Percentiles rank a stretch among this genome's conserved stretches.
Evolutionary conservation across 148 eudicot genomes (phyloP).

Genomic region (Vaccinium myrtillus): DNA sequence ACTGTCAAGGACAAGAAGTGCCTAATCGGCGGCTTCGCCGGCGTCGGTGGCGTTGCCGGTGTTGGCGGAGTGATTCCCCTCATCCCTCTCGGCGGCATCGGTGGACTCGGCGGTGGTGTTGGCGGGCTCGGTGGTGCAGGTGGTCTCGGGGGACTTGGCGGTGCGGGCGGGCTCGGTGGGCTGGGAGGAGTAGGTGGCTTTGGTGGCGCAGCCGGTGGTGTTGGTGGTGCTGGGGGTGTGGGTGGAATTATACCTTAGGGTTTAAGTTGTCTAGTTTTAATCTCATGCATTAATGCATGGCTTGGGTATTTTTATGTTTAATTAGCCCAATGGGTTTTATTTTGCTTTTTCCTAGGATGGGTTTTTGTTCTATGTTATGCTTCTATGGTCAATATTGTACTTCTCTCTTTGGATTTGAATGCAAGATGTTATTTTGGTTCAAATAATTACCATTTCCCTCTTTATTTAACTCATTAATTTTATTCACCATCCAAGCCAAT

Average conservation of each 20-base stretch:
- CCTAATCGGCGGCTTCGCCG: background rate
- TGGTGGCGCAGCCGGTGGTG: background rate
- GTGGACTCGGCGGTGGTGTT: background rate
- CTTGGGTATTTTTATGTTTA: background rate
- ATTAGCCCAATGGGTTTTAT: background rate
- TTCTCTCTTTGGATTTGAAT: background rate
- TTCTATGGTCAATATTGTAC: background rate
- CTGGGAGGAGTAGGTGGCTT: background rate
- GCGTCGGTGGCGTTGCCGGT: background rate
- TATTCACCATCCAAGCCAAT: background rate
- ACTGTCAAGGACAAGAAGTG: slow-evolving; percentile 17
- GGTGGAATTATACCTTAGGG: background rate
- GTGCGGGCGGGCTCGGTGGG: background rate
- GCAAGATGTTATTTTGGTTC: background rate
- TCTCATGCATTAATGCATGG: background rate
- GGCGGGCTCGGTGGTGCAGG: background rate
- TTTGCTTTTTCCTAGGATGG: background rate
- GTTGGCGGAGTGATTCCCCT: background rate
- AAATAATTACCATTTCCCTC: background rate
- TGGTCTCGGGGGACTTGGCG: background rate
- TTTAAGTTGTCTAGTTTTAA: background rate
- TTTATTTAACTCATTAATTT: no score
- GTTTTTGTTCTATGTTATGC: background rate
- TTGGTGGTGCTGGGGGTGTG: background rate
- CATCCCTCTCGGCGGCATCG: background rate